phyloP scores from a whole-genome alignment of 1,284 basidiomycete species.

The Tylopilus microsporus region DNA sequence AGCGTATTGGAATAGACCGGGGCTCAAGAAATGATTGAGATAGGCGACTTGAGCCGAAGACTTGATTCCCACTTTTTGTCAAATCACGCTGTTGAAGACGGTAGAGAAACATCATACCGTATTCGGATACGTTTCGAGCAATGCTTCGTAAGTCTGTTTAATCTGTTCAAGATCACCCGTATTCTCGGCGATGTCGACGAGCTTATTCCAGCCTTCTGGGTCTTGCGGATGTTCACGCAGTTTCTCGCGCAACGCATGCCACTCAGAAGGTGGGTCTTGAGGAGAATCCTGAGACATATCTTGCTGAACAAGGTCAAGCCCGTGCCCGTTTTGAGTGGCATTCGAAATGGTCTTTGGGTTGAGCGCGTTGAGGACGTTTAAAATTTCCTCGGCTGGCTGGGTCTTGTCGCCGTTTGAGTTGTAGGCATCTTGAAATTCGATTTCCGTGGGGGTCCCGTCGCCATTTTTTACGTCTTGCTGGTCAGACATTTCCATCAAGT shows the following conservation, averaged over 20 bases:
- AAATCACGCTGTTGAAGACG: slow-evolving; percentile 25
- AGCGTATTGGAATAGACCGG: slow-evolving; percentile 62
- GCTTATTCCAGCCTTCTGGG: slow-evolving; percentile 56
- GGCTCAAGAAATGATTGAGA: slow-evolving; percentile 72
- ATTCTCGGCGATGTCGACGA: slow-evolving; percentile 56
- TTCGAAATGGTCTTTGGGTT: slow-evolving; percentile 28
- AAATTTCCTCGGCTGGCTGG: slow-evolving; percentile 38
- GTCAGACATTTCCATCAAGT: slow-evolving; percentile 34
- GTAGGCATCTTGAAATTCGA: slow-evolving; percentile 27
- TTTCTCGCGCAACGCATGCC: slow-evolving; percentile 43
- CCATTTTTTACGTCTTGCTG: slow-evolving; percentile 30
- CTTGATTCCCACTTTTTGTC: slow-evolving; percentile 37
- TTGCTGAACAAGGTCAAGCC: slow-evolving; percentile 22
- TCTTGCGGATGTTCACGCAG: slow-evolving; percentile 52
- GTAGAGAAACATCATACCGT: slow-evolving; percentile 42
- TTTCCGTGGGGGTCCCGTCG: slow-evolving; percentile 28
- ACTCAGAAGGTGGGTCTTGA: slow-evolving; percentile 42
- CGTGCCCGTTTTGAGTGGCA: slow-evolving; percentile 28
- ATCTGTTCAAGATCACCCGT: slow-evolving; percentile 60
- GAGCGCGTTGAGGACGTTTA: slow-evolving; percentile 38
- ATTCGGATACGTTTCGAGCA: slow-evolving; percentile 65
- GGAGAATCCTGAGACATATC: slow-evolving; percentile 20
- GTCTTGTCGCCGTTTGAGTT: slow-evolving; percentile 30
- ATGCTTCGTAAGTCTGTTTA: slow-evolving; percentile 61
- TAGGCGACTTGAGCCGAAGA: slow-evolving; percentile 76